These are phyloP conservation scores for Xeromyces bisporus DNA, from an alignment of 495 filamentous ascomycete species.

Conservation along the genomic window DNA sequence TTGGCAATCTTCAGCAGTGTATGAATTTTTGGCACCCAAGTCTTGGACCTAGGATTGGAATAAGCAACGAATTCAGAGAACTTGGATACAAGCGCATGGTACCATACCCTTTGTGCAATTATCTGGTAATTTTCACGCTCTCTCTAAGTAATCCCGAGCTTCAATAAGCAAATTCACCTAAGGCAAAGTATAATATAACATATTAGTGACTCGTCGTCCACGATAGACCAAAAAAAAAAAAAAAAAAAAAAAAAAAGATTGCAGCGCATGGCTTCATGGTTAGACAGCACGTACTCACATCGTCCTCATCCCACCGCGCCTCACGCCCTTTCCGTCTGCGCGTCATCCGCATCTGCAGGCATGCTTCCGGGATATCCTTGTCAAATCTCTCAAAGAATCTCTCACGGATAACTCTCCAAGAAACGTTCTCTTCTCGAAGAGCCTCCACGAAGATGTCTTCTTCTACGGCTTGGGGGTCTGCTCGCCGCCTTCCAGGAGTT, in stretches of 20 bases:
- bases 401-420: slow-evolving; percentile 53
- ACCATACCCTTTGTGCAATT: slow-evolving; percentile 31
- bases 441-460: slow-evolving; percentile 49
- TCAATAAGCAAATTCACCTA: slow-evolving; percentile 30
- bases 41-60: neutral
- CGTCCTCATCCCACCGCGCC: slow-evolving; percentile 48
- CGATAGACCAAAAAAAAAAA: slow-evolving; percentile 1
- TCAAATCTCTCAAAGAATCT: slow-evolving; percentile 45
- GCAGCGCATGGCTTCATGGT: no score
- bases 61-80: neutral
- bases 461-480: slow-evolving; percentile 39
- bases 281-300: slow-evolving; percentile 36
- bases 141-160: slow-evolving; percentile 33
- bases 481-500: slow-evolving; percentile 23
- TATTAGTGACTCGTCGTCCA: slow-evolving; percentile 5
- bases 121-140: slow-evolving; percentile 32
- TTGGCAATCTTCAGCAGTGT: neutral
- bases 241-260: slow-evolving; percentile 6
- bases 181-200: slow-evolving; percentile 9
- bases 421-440: slow-evolving; percentile 47
- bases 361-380: slow-evolving; percentile 48
- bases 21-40: neutral
- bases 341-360: slow-evolving; percentile 58
- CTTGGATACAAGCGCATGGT: neutral
- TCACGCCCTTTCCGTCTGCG: slow-evolving; percentile 43